phyloP scores from a whole-genome alignment of 2,329 filamentous ascomycete genomes.

The Monosporascus ibericus region DNA sequence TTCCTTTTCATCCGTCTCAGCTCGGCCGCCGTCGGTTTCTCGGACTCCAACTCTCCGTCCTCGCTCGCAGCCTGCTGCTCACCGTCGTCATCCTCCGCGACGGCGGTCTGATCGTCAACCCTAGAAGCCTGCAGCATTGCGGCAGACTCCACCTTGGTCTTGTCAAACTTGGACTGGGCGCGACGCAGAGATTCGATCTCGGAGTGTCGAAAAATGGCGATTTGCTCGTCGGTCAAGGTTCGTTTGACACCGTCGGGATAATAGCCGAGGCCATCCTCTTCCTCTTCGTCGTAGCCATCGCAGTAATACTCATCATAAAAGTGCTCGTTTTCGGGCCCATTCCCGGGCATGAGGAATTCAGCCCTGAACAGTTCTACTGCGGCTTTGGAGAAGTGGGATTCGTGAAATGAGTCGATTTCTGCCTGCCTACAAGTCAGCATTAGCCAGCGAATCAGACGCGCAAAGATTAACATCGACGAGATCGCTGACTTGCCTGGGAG shows the following conservation, averaged over 20 bases:
- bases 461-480: neutral
- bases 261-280: conserved; percentile 69
- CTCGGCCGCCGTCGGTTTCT: conserved; percentile 21
- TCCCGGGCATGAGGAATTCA: conserved; percentile 36
- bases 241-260: conserved; percentile 83
- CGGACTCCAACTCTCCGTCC: conserved; percentile 27
- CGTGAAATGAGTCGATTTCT: conserved; percentile 54
- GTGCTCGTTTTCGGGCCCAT: conserved; percentile 10
- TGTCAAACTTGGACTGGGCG: conserved; percentile 32
- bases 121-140: conserved; percentile 7
- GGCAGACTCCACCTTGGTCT: conserved; percentile 13
- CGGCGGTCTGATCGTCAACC: conserved; percentile 4
- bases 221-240: conserved; percentile 85
- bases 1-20: conserved; percentile 29
- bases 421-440: conserved; percentile 37
- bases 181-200: conserved; percentile 71
- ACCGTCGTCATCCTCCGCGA: conserved; percentile 11
- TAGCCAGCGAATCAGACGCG: conserved; percentile 10
- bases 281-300: conserved; percentile 33
- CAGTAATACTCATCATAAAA: conserved; percentile 18
- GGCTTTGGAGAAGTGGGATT: conserved; percentile 50
- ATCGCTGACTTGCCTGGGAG: conserved; percentile 27
- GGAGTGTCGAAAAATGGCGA: conserved; percentile 83
- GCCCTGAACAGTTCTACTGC: conserved; percentile 40
- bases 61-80: conserved; percentile 20